Base-by-base conservation (phyloP, 2,329 filamentous ascomycete species). In the Penicillium sp. region DNA sequence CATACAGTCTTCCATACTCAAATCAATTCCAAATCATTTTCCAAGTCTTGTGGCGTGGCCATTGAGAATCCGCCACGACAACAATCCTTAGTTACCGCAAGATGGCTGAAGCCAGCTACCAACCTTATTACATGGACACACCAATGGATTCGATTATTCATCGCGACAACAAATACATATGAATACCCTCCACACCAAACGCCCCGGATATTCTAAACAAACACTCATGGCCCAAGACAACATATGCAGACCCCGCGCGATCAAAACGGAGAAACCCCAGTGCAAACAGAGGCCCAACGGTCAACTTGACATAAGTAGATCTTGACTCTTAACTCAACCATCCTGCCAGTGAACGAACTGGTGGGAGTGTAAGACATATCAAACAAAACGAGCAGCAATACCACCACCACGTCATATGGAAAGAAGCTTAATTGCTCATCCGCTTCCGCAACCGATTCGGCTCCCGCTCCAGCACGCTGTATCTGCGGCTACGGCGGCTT, bases 391-490 rank as follows among this genome's bases (percentile, higher is more conserved):
- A 31, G 10, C 18, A 19, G 5, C 22, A 12, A 12, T 18, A 9
- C 9, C 41, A 25, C 27, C n/a, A 14, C 19, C 6, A 8, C 13
- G 7, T n/a, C n/a, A n/a, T n/a, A n/a, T n/a, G 18, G 11, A 30
- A 28, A 3, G 34, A 25, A 22, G 10, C 27, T 60, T 38, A 56
- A 22, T 43, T 25, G 43, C 46, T 53, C 46, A 53, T 49, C 48
- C 59, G 58, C 57, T 61, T 61, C 36, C 56, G 42, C 41, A 61
- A 22, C 19, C 59, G 56, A 56, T 61, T 61, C 29, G 59, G 56
- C 41, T 61, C 56, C 18, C 59, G 53, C 25, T 61, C 59, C 30
- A 61, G 29, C 4, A 61, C 53, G 16, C 44, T 46, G 53, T 61
- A 61, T 30, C 50, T 45, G 35, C 56, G 53, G 38, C 53, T 59